Evolutionary conservation across 2,329 filamentous ascomycete genomes (phyloP).

Genomic region (Paecilomyces sp.): DNA sequence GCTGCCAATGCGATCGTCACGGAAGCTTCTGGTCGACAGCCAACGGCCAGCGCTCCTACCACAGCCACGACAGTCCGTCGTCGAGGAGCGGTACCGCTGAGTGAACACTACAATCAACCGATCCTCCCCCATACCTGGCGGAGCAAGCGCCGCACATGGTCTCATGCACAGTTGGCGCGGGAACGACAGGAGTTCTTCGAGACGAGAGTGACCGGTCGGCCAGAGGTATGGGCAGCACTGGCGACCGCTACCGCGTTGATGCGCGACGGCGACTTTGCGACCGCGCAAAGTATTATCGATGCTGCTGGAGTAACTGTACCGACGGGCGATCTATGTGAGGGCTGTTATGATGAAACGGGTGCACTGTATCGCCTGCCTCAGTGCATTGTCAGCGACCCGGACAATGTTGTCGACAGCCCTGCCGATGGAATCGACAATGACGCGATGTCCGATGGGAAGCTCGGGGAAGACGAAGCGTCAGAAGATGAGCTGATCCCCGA

Average conservation of each 20-base stretch:
- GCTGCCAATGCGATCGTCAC: conserved; percentile 8
- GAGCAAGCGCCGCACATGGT: conserved; percentile 60
- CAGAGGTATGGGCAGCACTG: conserved; percentile 75
- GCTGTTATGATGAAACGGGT: conserved; percentile 64
- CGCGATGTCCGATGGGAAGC: conserved; percentile 21
- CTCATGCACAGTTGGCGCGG: conserved; percentile 56
- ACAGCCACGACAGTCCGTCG: conserved; percentile 2
- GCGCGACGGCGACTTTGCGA: conserved; percentile 55
- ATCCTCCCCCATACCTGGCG: conserved; percentile 61
- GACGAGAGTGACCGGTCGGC: conserved; percentile 69
- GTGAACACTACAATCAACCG: conserved; percentile 63
- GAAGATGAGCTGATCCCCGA: conserved; percentile 30
- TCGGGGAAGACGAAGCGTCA: conserved; percentile 31
- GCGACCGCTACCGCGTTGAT: conserved; percentile 61
- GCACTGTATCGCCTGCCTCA: conserved; percentile 63
- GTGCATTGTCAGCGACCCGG: conserved; percentile 62
- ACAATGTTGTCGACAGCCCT: conserved; percentile 40
- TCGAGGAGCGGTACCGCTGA: conserved; percentile 20
- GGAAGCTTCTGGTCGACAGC: conserved; percentile 6
- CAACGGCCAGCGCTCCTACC: conserved; percentile 2
- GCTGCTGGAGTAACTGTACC: conserved; percentile 71
- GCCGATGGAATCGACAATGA: conserved; percentile 21
- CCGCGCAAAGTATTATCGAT: conserved; percentile 73
- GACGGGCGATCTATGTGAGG: conserved; percentile 63
- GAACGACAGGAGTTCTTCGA: conserved; percentile 86